A percentile compares a stretch with the other conserved stretches of the same genome.
Conservation (phyloP, 106 monocot genomes). For the Ottelia alismoides region DNA sequence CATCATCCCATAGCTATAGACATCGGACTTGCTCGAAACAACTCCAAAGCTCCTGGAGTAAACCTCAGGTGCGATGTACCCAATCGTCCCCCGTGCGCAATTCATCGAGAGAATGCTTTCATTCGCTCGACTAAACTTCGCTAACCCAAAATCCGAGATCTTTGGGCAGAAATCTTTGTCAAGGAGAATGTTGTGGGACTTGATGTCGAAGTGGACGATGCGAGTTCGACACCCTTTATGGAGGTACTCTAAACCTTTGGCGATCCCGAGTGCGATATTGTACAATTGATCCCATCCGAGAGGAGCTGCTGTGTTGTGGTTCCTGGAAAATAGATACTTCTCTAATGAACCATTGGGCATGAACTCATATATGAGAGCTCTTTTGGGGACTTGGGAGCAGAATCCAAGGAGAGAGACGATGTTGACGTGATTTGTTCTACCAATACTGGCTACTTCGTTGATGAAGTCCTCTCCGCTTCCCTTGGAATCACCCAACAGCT, state of each 20-base stretch:
- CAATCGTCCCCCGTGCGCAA: background rate
- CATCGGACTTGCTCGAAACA: background rate
- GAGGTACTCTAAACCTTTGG: background rate
- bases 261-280: background rate
- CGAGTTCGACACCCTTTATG: background rate
- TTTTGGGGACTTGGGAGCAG: background rate
- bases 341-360: constrained; percentile 2
- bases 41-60: background rate
- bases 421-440: too few relatives aligned
- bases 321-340: background rate
- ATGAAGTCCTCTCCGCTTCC: too few relatives aligned
- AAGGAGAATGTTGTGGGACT: too few relatives aligned
- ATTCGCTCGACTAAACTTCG: background rate
- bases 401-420: too few relatives aligned
- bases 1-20: constrained; percentile 1
- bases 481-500: too few relatives aligned
- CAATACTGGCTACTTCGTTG: too few relatives aligned
- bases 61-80: constrained; percentile 1
- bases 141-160: background rate
- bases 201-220: constrained; percentile 4
- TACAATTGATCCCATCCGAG: background rate
- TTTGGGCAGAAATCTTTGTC: too few relatives aligned
- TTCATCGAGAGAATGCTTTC: background rate
- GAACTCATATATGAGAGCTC: constrained; percentile 2
- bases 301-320: background rate